phyloP scores from a whole-genome alignment of 192 early-diverging fungal genomes.

The Cetraspora pellucida region DNA sequence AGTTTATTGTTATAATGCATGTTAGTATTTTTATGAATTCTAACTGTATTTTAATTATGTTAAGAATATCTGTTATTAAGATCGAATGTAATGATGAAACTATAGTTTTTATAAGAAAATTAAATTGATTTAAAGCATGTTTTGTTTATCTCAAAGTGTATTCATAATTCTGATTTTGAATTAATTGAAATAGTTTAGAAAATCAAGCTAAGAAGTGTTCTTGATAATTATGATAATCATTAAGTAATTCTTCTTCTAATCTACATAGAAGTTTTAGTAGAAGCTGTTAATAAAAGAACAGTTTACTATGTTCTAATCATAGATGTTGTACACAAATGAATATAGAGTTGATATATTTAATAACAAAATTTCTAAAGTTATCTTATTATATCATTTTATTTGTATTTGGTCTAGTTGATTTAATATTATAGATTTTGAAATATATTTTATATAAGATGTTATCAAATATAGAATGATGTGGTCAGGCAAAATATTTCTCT shows the following conservation, averaged over 20 bases:
- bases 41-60: neutral
- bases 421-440: neutral
- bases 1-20: too few species aligned
- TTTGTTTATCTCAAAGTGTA: neutral
- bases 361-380: neutral
- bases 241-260: neutral
- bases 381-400: neutral
- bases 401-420: neutral
- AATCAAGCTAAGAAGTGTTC: neutral
- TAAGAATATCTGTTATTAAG: neutral
- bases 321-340: too few species aligned
- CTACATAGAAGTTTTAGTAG: neutral
- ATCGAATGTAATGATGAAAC: neutral
- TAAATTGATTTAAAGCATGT: neutral
- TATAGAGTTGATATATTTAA: neutral
- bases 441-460: neutral
- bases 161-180: neutral
- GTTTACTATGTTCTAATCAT: neutral
- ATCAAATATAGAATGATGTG: neutral
- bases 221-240: neutral
- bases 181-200: neutral
- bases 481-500: neutral
- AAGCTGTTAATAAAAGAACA: slow-evolving; percentile 10
- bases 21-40: too few species aligned
- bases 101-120: neutral